These are phyloP conservation scores for Zygosaccharomyces pseudobailii DNA, from an alignment of 1,139 yeast species.

Conservation along the genomic window DNA sequence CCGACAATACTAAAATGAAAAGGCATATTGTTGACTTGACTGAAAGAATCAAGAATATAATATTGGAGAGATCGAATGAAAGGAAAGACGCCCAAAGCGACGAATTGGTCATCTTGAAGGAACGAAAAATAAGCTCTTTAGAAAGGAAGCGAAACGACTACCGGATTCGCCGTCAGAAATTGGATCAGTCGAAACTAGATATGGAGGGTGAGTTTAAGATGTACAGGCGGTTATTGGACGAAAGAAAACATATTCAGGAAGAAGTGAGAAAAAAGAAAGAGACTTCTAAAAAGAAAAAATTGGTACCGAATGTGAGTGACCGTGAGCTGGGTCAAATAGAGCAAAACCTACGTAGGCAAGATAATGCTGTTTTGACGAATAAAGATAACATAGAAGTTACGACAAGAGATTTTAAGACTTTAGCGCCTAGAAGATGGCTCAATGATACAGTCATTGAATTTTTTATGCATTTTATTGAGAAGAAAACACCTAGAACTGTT, in stretches of 20 bases:
- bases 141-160: constrained; percentile 27
- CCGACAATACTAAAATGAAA: constrained; percentile 10
- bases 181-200: constrained; percentile 23
- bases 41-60: constrained; percentile 24
- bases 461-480: constrained; percentile 56
- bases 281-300: constrained; percentile 25
- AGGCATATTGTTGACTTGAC: constrained; percentile 27
- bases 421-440: constrained; percentile 73
- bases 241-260: constrained; percentile 39
- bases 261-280: constrained; percentile 36
- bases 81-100: constrained; percentile 16
- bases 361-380: constrained; percentile 37
- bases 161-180: constrained; percentile 23
- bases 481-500: constrained; percentile 39
- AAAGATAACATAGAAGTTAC: constrained; percentile 55
- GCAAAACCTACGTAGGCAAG: constrained; percentile 36
- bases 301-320: constrained; percentile 32
- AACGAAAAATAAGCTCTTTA: constrained; percentile 26
- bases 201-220: constrained; percentile 38
- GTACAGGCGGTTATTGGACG: constrained; percentile 41
- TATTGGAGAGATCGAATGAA: constrained; percentile 15
- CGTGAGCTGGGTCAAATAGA: constrained; percentile 38
- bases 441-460: constrained; percentile 89
- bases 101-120: constrained; percentile 35
- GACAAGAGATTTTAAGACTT: constrained; percentile 63